Evolutionary conservation across 331 rosid species (phyloP), one percentile per base, ranked within the genome.

Genomic region (Ulmus americana): DNA sequence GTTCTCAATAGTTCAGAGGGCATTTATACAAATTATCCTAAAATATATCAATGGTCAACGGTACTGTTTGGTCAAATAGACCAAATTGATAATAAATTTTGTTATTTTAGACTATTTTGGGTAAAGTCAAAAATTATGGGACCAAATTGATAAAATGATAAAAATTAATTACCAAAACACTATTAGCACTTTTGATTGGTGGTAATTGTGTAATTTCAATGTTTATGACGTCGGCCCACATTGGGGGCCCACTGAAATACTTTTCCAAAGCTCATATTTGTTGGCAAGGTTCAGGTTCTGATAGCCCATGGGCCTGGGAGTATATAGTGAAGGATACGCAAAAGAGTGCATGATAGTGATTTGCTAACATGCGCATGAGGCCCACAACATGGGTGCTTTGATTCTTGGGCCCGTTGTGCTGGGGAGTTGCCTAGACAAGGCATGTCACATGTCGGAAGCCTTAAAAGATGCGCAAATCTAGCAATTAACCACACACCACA

Each of bases 321-420:
- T 14, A 18, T 28, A 28, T 2, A 28, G 35, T 28, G 35, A 28
- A 12, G 39, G 1, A 5, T 50, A 10, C 10, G 14, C 39, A 10
- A 22, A 12, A 13, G 7, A 2, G 58, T 41, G 41, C 57, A 57
- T 14, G 10, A 14, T 68, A 49, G 68, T n/a, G 3, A 44, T 16
- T 2, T 59, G 18, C 67, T 59, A 69, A 57, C 42, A 45, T 15
- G 47, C 39, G 28, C 65, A 47, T 10, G 15, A 2, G 38, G 41
- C 58, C 67, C 42, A 63, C 55, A 63, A 47, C 74, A 39, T 76
- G 57, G 60, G 60, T 55, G 81, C 20, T 47, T 18, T 38, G 7
- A 10, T 8, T 39, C 10, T 40, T 10, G 40, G 48, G 4, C 44
- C 9, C 46, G 0, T 71, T 54, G 16, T 42, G 35, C 56, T 63